Conservation (phyloP, 2,329 filamentous ascomycete genomes). For the Colletotrichum graminicola region DNA sequence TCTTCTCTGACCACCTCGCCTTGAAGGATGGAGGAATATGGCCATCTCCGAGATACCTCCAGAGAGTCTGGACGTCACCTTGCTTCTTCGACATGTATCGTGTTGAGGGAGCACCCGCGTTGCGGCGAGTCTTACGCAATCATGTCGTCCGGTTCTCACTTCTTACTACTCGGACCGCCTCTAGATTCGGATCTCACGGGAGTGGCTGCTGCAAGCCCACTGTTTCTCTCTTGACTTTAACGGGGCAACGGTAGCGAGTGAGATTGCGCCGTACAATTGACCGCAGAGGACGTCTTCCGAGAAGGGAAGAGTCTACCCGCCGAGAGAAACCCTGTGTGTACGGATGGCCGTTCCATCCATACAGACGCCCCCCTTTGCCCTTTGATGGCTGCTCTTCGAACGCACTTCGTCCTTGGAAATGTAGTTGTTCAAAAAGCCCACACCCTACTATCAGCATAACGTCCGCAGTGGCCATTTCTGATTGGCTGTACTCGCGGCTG, state of each 20-base stretch:
- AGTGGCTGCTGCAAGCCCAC: conserved; percentile 2
- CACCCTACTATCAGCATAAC: background rate
- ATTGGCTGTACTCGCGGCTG: background rate
- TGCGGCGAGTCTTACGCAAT: background rate
- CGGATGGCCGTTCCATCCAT: background rate
- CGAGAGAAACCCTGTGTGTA: background rate
- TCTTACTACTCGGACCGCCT: background rate
- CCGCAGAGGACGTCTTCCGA: background rate
- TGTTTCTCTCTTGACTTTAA: background rate
- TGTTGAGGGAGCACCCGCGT: background rate
- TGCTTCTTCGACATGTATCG: background rate
- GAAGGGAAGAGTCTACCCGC: too few relatives aligned
- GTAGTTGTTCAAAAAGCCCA: background rate
- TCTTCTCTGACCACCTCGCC: background rate
- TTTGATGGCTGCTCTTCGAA: background rate
- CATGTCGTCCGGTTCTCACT: background rate
- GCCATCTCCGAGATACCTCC: background rate
- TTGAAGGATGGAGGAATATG: too few relatives aligned
- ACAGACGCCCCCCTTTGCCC: background rate
- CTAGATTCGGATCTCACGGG: background rate
- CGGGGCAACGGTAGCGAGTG: background rate
- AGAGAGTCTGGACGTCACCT: background rate
- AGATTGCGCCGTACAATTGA: background rate
- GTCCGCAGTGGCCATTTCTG: background rate
- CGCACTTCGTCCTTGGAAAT: background rate